phyloP scores from a whole-genome alignment of 345 rosid genomes.

The Dipteronia dyeriana region DNA sequence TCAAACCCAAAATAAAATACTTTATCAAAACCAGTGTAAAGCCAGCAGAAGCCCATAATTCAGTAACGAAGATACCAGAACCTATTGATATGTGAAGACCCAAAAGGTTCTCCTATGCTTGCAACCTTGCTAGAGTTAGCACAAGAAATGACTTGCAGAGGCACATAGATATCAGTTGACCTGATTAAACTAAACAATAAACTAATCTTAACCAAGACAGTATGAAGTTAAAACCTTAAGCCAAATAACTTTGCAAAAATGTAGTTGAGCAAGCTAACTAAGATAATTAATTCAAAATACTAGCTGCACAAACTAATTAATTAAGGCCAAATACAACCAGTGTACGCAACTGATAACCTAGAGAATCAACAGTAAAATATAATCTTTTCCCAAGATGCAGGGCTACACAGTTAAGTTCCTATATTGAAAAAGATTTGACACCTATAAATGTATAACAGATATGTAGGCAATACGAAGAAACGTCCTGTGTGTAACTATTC shows the following conservation, averaged over 20 bases:
- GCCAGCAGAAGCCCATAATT: background rate
- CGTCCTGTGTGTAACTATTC: background rate
- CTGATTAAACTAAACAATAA: background rate
- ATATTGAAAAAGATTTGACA: slow-evolving; percentile 8
- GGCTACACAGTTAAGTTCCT: background rate
- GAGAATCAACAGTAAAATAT: background rate
- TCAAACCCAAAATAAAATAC: background rate
- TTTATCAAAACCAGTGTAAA: slow-evolving; percentile 1
- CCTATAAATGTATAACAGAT: background rate
- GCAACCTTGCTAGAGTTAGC: background rate
- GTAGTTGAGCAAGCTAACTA: background rate
- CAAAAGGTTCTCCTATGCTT: background rate
- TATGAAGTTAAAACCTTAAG: background rate
- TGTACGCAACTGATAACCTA: background rate
- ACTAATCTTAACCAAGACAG: background rate
- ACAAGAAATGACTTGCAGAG: slow-evolving; percentile 1
- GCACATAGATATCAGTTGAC: background rate
- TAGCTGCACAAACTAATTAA: background rate
- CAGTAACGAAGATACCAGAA: background rate
- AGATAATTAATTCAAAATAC: background rate
- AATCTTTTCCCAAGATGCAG: background rate
- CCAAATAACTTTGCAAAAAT: background rate
- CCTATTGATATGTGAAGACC: background rate
- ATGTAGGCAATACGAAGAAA: background rate
- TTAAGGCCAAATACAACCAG: background rate